phyloP scores from a whole-genome alignment of 306 rosid genomes.

The Spatholobus suberectus region DNA sequence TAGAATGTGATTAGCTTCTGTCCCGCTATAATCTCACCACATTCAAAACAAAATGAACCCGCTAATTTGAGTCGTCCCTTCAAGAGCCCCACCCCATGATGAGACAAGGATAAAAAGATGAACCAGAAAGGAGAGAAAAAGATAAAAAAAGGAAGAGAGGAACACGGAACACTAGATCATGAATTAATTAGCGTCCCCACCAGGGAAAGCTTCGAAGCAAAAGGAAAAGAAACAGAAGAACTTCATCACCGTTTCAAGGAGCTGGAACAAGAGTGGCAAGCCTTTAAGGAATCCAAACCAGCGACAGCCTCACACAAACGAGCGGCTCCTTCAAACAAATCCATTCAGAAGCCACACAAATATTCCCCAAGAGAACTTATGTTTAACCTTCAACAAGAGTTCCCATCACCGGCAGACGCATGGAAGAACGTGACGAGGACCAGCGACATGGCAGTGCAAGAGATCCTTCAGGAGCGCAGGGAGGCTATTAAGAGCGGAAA shows the following conservation, averaged over 20 bases:
- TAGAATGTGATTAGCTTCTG: slow-evolving; percentile 33
- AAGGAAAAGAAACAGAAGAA: slow-evolving; percentile 33
- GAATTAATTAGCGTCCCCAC: slow-evolving; percentile 40
- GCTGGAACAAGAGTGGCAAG: slow-evolving; percentile 59
- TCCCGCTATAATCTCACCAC: slow-evolving; percentile 35
- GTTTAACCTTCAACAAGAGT: slow-evolving; percentile 52
- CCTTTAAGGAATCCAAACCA: slow-evolving; percentile 49
- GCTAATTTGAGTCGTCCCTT: not conserved
- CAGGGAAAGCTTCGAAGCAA: slow-evolving; percentile 42
- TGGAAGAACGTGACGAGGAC: not conserved
- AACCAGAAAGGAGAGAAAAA: not conserved
- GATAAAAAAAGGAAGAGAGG: not conserved
- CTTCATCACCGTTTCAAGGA: slow-evolving; percentile 43
- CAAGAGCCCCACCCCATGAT: slow-evolving; percentile 21
- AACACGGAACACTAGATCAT: not conserved
- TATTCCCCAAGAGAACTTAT: slow-evolving; percentile 57
- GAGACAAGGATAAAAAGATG: not conserved
- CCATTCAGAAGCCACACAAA: slow-evolving; percentile 20
- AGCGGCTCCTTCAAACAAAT: not conserved
- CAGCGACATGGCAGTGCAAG: slow-evolving; percentile 39
- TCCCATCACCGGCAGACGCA: not conserved
- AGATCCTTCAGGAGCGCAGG: slow-evolving; percentile 51
- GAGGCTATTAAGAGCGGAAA: slow-evolving; percentile 53
- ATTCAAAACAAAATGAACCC: slow-evolving; percentile 33
- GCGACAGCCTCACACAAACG: slow-evolving; percentile 7